phyloP scores from a whole-genome alignment of 768 basidiomycete genomes.

The Cystobasidium tubakii region DNA sequence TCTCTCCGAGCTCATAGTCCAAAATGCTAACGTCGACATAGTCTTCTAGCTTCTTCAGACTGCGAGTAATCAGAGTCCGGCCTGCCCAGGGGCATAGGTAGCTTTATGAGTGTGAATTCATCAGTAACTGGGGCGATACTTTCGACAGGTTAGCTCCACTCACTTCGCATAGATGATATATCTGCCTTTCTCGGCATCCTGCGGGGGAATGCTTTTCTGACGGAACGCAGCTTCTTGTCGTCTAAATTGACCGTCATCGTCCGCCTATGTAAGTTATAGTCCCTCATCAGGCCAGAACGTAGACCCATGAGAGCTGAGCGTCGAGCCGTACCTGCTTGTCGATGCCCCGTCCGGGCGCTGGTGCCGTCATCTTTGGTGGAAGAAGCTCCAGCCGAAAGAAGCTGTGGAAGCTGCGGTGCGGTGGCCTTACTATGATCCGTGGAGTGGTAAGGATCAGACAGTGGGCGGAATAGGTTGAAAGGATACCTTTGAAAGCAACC shows the following conservation, averaged over 20 bases:
- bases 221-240: constrained; percentile 7
- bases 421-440: no score
- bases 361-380: neutral
- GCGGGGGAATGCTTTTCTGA: neutral
- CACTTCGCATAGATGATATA: constrained; percentile 11
- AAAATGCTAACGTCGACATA: constrained; percentile 67
- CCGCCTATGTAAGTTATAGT: neutral
- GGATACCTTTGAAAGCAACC: no score
- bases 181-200: constrained; percentile 15
- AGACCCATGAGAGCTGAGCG: no score
- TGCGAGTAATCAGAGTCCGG: constrained; percentile 73
- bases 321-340: constrained; percentile 22
- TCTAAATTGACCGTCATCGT: constrained; percentile 3
- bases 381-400: no score
- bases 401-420: no score
- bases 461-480: no score
- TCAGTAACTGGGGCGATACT: no score
- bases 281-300: neutral
- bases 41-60: constrained; percentile 80
- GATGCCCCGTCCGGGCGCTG: neutral
- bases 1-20: constrained; percentile 70
- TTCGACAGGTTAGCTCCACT: no score
- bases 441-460: no score
- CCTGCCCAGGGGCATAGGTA: constrained; percentile 89
- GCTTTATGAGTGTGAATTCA: constrained; percentile 51